Conservation (phyloP, 2,329 filamentous ascomycete genomes). For the Colletotrichum musae region DNA sequence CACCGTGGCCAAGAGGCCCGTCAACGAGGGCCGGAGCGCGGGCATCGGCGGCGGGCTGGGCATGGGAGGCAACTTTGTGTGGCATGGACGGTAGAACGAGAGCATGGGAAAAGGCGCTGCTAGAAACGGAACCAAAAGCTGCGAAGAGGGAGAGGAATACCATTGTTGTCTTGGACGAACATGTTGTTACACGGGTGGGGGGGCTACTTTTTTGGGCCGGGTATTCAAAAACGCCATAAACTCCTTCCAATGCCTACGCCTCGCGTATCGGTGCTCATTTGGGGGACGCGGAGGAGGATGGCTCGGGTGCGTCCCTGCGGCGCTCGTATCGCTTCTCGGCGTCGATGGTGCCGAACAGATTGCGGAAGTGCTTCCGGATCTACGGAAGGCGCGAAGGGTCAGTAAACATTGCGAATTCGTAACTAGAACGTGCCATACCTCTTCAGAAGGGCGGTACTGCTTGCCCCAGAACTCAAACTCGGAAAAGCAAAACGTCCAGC, state of each 20-base stretch:
- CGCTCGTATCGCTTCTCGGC: conserved; percentile 59
- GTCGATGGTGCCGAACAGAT: conserved; percentile 58
- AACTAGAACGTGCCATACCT: conserved; percentile 47
- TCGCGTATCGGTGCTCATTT: conserved; percentile 20
- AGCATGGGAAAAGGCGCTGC: too few relatives aligned
- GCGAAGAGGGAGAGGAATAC: conserved; percentile 27
- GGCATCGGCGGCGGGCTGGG: conserved; percentile 65
- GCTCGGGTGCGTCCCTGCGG: conserved; percentile 54
- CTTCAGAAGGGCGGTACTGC: conserved; percentile 58
- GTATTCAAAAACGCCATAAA: conserved; percentile 40
- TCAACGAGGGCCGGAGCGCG: conserved; percentile 74
- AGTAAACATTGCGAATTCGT: neutral
- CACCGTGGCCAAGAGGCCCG: conserved; percentile 82
- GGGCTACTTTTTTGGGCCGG: conserved; percentile 21
- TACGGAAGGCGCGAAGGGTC: conserved; percentile 35
- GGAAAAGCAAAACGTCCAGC: conserved; percentile 57
- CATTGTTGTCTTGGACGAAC: conserved; percentile 41
- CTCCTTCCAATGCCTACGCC: conserved; percentile 35
- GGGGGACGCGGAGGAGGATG: conserved; percentile 44
- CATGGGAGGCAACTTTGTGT: conserved; percentile 72
- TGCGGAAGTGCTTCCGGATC: conserved; percentile 55
- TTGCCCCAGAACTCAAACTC: conserved; percentile 62
- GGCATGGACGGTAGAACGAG: conserved; percentile 57
- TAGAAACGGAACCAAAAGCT: too few relatives aligned
- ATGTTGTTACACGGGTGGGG: conserved; percentile 47